Percentiles rank a stretch among this genome's conserved stretches.
phyloP scores from a whole-genome alignment of 2,329 filamentous ascomycete genomes.

The Colletotrichum karsti region DNA sequence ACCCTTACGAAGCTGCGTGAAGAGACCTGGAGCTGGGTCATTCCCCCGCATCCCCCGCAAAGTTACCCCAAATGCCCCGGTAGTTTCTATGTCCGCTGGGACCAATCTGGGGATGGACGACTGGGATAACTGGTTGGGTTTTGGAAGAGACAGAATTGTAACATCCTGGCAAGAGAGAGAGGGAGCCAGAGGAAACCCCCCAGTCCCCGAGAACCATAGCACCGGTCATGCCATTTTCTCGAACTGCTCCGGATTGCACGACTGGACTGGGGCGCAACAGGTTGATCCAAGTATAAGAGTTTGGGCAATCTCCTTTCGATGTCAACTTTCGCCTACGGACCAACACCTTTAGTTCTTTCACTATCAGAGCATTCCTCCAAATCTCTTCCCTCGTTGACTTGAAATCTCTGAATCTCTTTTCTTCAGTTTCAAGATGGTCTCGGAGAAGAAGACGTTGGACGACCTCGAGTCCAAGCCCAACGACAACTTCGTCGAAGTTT shows the following conservation, averaged over 20 bases:
- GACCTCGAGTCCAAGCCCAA: constrained; percentile 35
- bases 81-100: constrained; percentile 12
- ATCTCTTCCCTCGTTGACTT: no score
- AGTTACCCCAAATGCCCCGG: constrained; percentile 15
- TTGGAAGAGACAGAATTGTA: background rate
- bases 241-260: no score
- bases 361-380: no score
- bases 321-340: no score
- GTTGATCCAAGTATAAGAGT: no score
- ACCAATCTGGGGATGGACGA: background rate
- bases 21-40: background rate
- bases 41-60: constrained; percentile 10
- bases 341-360: no score
- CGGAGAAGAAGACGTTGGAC: constrained; percentile 1
- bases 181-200: background rate
- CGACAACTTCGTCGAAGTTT: constrained; percentile 35
- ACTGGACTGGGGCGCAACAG: no score
- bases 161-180: background rate
- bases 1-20: background rate
- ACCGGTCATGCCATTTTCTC: no score
- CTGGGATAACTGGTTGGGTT: background rate
- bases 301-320: no score
- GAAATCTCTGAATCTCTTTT: no score
- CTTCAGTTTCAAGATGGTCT: background rate
- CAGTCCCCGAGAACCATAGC: no score